Percentiles rank a stretch among this genome's conserved stretches.
phyloP scores from a whole-genome alignment of 768 basidiomycete genomes.

The Rhodotorula diobovata region DNA sequence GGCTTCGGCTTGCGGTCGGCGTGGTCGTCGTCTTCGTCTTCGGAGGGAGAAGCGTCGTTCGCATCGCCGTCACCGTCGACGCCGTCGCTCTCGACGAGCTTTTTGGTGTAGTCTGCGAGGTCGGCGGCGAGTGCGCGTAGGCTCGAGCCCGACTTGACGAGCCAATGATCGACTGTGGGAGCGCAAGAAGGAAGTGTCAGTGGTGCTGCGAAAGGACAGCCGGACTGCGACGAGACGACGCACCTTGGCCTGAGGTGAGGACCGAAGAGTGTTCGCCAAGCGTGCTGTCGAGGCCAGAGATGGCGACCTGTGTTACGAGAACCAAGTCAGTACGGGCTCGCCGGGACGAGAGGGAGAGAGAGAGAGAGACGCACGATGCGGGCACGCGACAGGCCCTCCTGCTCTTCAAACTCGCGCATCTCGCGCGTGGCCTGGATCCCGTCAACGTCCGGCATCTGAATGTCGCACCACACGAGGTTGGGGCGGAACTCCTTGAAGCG shows the following conservation, averaged over 20 bases:
- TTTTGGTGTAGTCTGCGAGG: background rate
- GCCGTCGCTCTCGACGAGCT: background rate
- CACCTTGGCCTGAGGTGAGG: background rate
- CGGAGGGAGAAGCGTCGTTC: no score
- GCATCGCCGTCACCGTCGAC: background rate
- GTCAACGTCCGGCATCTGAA: slow-evolving; percentile 3
- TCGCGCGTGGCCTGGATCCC: background rate
- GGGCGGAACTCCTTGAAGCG: background rate
- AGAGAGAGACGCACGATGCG: background rate
- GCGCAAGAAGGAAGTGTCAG: background rate
- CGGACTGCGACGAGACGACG: no score
- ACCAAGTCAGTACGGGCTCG: background rate
- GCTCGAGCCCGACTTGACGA: slow-evolving; percentile 6
- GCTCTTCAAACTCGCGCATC: background rate
- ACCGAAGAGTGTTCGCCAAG: background rate
- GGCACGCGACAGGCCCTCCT: background rate
- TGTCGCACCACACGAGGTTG: slow-evolving; percentile 8
- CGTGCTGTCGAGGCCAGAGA: slow-evolving; percentile 8
- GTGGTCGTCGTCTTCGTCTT: no score
- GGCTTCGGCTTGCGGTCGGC: background rate
- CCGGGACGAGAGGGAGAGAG: no score
- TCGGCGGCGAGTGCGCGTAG: background rate
- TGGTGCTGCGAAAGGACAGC: background rate
- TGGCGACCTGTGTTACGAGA: background rate
- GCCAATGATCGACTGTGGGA: background rate